phyloP scores from a whole-genome alignment of 176 grass and related monocot species.

The Elaeis guineensis region DNA sequence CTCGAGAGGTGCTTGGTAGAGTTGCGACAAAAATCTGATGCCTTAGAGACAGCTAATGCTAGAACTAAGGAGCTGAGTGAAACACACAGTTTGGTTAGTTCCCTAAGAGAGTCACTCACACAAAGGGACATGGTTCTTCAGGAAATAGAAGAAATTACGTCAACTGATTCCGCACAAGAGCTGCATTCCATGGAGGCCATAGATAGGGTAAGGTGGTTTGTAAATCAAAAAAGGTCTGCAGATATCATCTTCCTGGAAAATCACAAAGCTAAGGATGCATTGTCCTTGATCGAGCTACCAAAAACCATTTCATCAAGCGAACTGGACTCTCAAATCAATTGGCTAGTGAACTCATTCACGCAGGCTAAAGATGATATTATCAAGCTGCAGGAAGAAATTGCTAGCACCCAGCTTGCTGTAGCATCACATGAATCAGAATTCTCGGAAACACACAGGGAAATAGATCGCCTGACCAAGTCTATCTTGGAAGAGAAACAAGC shows the following conservation, averaged over 20 bases:
- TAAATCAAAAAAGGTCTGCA: conserved; percentile 62
- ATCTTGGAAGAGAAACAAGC: conserved; percentile 75
- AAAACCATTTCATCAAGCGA: conserved; percentile 37
- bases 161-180: conserved; percentile 45
- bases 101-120: conserved; percentile 58
- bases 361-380: conserved; percentile 45
- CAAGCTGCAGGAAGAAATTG: conserved; percentile 48
- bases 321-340: conserved; percentile 72
- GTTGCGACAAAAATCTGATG: conserved; percentile 50
- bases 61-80: conserved; percentile 50
- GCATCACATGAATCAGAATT: conserved; percentile 46
- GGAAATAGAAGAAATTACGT: conserved; percentile 48
- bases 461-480: conserved; percentile 43
- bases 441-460: conserved; percentile 56
- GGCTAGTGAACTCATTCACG: conserved; percentile 49
- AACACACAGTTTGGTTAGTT: conserved; percentile 31
- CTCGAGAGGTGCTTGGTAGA: conserved; percentile 68
- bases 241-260: conserved; percentile 55
- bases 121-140: conserved; percentile 59
- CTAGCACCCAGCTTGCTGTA: conserved; percentile 18
- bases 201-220: conserved; percentile 65
- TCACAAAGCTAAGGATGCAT: conserved; percentile 61
- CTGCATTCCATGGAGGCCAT: conserved; percentile 53
- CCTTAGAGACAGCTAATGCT: conserved; percentile 57
- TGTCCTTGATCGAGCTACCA: conserved; percentile 61